Evolutionary conservation across 139 green algal species (phyloP), one percentile per base, ranked within the genome.

Genomic region (Asterochloris erici): DNA sequence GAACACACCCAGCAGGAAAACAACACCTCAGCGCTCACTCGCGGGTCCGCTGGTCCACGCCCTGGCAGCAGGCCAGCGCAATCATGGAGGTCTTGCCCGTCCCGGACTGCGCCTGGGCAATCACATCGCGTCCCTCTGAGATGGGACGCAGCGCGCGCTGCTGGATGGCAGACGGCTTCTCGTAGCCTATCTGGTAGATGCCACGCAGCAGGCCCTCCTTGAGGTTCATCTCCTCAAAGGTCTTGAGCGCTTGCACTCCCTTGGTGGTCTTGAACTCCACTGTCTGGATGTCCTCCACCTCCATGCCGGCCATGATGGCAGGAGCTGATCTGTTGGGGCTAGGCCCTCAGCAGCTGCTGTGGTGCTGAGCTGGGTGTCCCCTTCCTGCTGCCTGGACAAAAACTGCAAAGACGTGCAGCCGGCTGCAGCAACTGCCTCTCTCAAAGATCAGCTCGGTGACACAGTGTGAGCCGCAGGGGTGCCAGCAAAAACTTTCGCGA

Each of bases 31-130:
- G 38, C 38, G 11, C 85, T 87, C 73, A 87, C 87, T 91, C 88
- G 68, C 66, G 68, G 19, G 79, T 86, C 21, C 78, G 82, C 13
- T 85, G 95, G 86, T 99, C 96, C 60, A 98, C 29, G 68, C 94
- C 84, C 88, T 99, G 97, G 88, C 91, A 97, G 12, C 96, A 87
- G 0, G 93, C 87, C 14, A 99, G 81, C 0, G 95, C 91, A 62
- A 99, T 98, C 84, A 99, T 93, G 12, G 94, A 98, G 1, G 95
- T 98, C 83, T 99, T 99, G 62, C 97, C 97, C 38, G 97, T 99
- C 28, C 97, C 97, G 10, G 94, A 98, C 86, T 99, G 97, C 21
- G 97, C 97, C 85, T 98, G 96, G 13, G 97, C 97, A 80, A 99
- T 99, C 15, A 99, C 95, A 88, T 99, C 97, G 14, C 96, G 88